These are phyloP conservation scores for Tolypocladium sp. DNA, from an alignment of 2,329 filamentous ascomycete species.

Conservation along the genomic window DNA sequence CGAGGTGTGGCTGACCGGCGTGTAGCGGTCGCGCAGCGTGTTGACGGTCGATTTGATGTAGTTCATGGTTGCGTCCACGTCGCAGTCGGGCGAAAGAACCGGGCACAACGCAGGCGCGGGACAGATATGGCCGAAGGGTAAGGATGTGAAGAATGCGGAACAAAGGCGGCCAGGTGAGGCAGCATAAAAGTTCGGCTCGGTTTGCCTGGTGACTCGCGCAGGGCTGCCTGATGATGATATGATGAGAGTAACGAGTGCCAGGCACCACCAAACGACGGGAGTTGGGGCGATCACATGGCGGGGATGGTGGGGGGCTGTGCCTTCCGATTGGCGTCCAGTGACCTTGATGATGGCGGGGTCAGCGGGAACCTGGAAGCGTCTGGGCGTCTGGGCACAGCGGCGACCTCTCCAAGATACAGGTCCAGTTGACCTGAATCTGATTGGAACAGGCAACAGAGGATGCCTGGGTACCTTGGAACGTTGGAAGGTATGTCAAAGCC, in stretches of 20 bases:
- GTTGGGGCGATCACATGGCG: constrained; percentile 21
- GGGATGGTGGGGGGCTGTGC: constrained; percentile 5
- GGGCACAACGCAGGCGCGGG: neutral
- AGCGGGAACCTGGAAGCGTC: neutral
- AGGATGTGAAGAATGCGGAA: neutral
- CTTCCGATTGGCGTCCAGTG: constrained; percentile 1
- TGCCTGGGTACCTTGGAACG: too few relatives aligned
- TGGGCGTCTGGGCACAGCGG: too few relatives aligned
- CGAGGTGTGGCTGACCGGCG: constrained; percentile 79
- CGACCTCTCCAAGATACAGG: too few relatives aligned
- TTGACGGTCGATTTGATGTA: constrained; percentile 89
- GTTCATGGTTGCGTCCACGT: constrained; percentile 52
- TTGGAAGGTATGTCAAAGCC: too few relatives aligned
- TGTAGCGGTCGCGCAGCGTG: constrained; percentile 83
- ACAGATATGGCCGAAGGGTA: neutral
- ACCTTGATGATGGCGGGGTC: neutral
- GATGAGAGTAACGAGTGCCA: constrained; percentile 3
- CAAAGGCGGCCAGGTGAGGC: too few relatives aligned
- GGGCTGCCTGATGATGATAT: constrained; percentile 3
- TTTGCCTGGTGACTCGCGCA: constrained; percentile 5
- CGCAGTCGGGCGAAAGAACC: neutral
- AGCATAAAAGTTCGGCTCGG: neutral
- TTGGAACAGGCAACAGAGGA: too few relatives aligned
- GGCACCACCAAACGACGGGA: neutral
- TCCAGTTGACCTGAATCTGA: too few relatives aligned